Percentiles rank a stretch among this genome's conserved stretches.
phyloP scores from a whole-genome alignment of 2,329 filamentous ascomycete genomes.

The Geosmithia putterillii region DNA sequence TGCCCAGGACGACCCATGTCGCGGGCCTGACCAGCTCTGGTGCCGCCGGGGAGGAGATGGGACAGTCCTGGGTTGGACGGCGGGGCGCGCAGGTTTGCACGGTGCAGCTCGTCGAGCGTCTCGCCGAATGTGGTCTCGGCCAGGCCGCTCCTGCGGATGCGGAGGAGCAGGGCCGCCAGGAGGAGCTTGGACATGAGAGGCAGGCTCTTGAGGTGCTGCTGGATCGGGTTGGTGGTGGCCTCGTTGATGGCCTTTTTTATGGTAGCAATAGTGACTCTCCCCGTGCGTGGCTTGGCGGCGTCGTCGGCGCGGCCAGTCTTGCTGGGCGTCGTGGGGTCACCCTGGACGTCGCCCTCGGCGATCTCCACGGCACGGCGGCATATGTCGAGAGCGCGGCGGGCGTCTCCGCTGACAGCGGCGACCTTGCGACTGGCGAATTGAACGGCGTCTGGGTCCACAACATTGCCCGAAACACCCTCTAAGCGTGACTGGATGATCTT shows the following conservation, averaged over 20 bases:
- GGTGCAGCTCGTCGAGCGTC: conserved; percentile 62
- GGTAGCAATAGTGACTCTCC: conserved; percentile 77
- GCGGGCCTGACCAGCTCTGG: conserved; percentile 11
- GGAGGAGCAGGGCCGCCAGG: conserved; percentile 67
- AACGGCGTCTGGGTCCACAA: conserved; percentile 86
- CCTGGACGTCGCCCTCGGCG: conserved; percentile 57
- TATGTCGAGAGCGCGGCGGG: conserved; percentile 83
- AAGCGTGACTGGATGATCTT: conserved; percentile 93
- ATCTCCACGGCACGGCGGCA: conserved; percentile 92
- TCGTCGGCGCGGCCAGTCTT: conserved; percentile 24
- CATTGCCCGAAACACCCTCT: conserved; percentile 73
- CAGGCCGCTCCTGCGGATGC: conserved; percentile 71
- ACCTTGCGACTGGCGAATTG: conserved; percentile 97
- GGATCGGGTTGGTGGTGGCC: conserved; percentile 82
- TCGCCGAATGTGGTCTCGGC: conserved; percentile 83
- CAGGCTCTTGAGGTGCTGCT: conserved; percentile 74
- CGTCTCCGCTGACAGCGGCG: conserved; percentile 89
- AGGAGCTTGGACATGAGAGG: conserved; percentile 77
- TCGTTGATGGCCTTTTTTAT: conserved; percentile 93
- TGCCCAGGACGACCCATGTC: conserved; percentile 15
- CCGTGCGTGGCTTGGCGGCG: conserved; percentile 13
- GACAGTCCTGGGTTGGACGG: conserved; percentile 22
- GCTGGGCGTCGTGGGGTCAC: conserved; percentile 48
- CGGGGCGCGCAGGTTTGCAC: conserved; percentile 19
- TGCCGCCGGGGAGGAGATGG: conserved; percentile 17